Base-by-base conservation (phyloP, 2,329 filamentous ascomycete species). In the Trichoderma oligosporum region DNA sequence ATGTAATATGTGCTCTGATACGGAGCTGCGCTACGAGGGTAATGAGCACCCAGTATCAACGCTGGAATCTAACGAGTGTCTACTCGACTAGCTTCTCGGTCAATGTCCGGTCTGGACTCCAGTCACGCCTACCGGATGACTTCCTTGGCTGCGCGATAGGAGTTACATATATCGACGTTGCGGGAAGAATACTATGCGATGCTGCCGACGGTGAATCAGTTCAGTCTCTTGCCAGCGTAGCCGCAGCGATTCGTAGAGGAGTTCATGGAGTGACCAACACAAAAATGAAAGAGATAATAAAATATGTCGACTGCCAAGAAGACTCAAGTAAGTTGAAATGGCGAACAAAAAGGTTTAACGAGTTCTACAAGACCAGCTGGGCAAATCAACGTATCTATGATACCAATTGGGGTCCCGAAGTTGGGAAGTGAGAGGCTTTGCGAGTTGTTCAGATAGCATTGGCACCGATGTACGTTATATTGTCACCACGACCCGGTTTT, bases 1-100 rank as follows among this genome's bases (percentile, higher is more conserved):
- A 48, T 48, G 27, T 22, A 22, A 11, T 48, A 16, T 35, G 29
- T 16, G 45, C 45, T 12, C 45, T 48, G 4, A 24, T 48, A 35
- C 35, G 45, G 45, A 48, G 45, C 45, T 48, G 45, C 7, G 45
- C 45, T n/a, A 48, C 45, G 14, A 24, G 33, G 29, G 45, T 27
- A 35, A 48, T 48, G 45, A 48, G 29, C 31, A 22, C 20, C 27
- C 7, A 31, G 18, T 35, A 9, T 16, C 7, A 24, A n/a, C 16
- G 29, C 16, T 47, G 18, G 44, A 48, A n/a, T 33, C 9, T 22
- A 1, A n/a, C 24, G 12, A 35, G 12, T 20, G 18, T 7, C 20
- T 48, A 29, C 29, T 48, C 29, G 20, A 48, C 45, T 7, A 29
- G 45, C 12, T 27, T 48, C 20, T 48, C 45, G 11, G 45, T 48